Conservation (phyloP, 768 basidiomycete species). For the Butyriboletus loyo region DNA sequence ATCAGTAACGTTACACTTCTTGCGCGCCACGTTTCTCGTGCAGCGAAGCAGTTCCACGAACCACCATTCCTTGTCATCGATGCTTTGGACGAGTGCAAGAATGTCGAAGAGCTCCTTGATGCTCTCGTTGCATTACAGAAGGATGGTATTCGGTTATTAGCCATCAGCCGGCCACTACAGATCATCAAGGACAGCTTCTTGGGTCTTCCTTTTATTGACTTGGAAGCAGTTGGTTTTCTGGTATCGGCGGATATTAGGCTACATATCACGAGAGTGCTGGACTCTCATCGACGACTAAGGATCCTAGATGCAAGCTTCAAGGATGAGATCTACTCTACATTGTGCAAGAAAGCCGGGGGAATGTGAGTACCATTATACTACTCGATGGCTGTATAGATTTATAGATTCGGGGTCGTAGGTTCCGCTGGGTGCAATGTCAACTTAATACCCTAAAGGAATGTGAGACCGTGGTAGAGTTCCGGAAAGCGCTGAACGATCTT, state of each 20-base stretch:
- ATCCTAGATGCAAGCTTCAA: neutral
- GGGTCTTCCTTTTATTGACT: neutral
- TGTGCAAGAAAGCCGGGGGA: constrained; percentile 5
- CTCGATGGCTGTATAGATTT: too few species aligned
- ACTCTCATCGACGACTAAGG: constrained; percentile 3
- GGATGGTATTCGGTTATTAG: constrained; percentile 1
- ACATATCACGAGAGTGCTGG: constrained; percentile 2
- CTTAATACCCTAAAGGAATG: neutral
- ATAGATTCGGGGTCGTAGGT: neutral
- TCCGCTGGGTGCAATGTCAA: constrained; percentile 12
- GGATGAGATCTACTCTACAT: neutral
- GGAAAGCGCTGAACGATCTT: constrained; percentile 1
- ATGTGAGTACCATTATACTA: neutral
- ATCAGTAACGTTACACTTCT: neutral
- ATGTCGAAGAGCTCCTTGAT: neutral
- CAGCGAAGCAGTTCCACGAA: neutral
- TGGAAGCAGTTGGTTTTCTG: neutral
- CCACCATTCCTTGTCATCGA: constrained; percentile 8
- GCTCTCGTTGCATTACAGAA: neutral
- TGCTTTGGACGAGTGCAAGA: constrained; percentile 12
- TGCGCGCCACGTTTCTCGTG: neutral
- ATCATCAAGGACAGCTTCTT: constrained; percentile 3
- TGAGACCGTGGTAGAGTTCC: neutral
- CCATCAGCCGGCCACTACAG: constrained; percentile 4
- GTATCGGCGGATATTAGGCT: neutral